phyloP scores from a whole-genome alignment of 1,284 basidiomycete species.

The Jaminaea rosea region DNA sequence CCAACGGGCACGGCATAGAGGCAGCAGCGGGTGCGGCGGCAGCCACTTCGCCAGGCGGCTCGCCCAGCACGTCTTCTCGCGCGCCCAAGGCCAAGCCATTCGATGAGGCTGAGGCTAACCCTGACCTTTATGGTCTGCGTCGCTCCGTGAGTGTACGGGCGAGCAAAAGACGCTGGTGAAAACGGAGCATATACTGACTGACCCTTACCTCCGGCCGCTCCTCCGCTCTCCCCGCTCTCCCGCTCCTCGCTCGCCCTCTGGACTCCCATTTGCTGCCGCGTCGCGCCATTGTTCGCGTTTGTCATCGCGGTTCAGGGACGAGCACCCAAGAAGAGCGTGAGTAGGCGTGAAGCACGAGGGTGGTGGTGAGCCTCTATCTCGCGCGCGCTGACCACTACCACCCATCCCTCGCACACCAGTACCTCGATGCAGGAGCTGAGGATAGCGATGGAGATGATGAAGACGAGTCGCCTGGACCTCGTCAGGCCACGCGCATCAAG shows the following conservation, averaged over 20 bases:
- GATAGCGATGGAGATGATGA: neutral
- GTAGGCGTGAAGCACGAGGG: neutral
- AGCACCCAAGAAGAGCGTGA: conserved; percentile 49
- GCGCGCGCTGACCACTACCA: neutral
- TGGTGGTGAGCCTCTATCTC: neutral
- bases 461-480: neutral
- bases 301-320: no score
- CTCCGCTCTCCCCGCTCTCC: no score
- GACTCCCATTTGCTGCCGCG: conserved; percentile 4
- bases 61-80: neutral
- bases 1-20: neutral
- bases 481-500: neutral
- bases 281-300: no score
- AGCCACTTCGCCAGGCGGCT: neutral
- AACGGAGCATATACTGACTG: conserved; percentile 9
- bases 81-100: neutral
- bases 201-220: no score
- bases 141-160: conserved; percentile 43
- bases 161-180: conserved; percentile 23
- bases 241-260: neutral
- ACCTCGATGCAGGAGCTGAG: conserved; percentile 3
- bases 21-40: neutral
- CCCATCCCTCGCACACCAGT: neutral
- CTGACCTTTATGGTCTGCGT: conserved; percentile 47
- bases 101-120: conserved; percentile 34